These are phyloP conservation scores for Chaetomiaceae sp. DNA, from an alignment of 2,329 filamentous ascomycete species.

Conservation along the genomic window DNA sequence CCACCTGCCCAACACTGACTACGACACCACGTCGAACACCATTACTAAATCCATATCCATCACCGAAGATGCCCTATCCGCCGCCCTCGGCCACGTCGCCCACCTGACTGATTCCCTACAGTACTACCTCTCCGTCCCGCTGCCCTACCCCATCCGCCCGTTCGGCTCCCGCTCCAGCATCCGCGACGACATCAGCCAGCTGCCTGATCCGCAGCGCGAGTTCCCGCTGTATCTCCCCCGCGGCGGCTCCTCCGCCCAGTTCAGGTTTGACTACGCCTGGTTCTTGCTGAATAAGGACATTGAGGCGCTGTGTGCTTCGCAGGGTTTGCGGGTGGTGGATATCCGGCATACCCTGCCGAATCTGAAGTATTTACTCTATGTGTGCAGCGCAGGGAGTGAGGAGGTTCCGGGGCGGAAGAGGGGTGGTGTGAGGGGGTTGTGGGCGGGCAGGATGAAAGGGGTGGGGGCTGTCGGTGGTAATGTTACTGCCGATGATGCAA, in stretches of 20 bases:
- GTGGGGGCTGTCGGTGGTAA: slow-evolving; percentile 16
- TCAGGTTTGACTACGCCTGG: slow-evolving; percentile 92
- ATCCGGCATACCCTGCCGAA: slow-evolving; percentile 91
- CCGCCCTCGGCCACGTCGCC: slow-evolving; percentile 75
- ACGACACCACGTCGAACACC: slow-evolving; percentile 48
- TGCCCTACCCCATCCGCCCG: slow-evolving; percentile 75
- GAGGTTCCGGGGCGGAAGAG: slow-evolving; percentile 58
- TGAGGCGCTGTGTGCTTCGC: slow-evolving; percentile 60
- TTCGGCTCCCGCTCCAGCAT: slow-evolving; percentile 72
- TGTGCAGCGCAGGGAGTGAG: slow-evolving; percentile 73
- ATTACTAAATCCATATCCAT: slow-evolving; percentile 29
- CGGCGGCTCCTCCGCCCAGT: slow-evolving; percentile 65
- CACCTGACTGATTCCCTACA: slow-evolving; percentile 72
- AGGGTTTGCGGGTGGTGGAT: slow-evolving; percentile 77
- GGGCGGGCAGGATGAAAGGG: slow-evolving; percentile 45
- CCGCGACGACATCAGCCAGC: slow-evolving; percentile 65
- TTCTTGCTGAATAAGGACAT: slow-evolving; percentile 97
- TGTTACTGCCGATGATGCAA: slow-evolving; percentile 32
- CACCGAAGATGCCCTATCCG: slow-evolving; percentile 68
- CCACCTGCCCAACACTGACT: slow-evolving; percentile 73
- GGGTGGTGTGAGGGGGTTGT: slow-evolving; percentile 57
- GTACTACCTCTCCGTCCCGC: slow-evolving; percentile 71
- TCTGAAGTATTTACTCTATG: slow-evolving; percentile 85
- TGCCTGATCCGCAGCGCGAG: slow-evolving; percentile 55
- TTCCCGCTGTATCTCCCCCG: slow-evolving; percentile 74